A percentile compares a stretch with the other conserved stretches of the same genome.
These are phyloP conservation scores for Secale cereale DNA, from an alignment of 176 grass and related monocot species.

Conservation along the genomic window DNA sequence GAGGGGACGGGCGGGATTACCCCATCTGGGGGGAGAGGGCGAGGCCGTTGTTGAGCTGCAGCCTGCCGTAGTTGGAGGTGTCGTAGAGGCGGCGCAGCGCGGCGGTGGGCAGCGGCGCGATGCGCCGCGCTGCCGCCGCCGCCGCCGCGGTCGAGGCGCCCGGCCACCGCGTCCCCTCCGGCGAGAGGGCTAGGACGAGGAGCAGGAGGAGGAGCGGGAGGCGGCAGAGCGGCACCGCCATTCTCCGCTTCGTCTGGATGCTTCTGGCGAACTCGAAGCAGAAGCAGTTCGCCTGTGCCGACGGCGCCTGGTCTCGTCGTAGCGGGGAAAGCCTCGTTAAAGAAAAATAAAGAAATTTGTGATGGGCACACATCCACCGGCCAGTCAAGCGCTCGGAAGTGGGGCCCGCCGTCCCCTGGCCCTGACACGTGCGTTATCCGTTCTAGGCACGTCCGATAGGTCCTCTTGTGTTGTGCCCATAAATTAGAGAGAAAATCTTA, in stretches of 20 bases:
- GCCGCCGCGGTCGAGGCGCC: not conserved
- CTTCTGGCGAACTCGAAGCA: slow-evolving; percentile 1
- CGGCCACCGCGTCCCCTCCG: not conserved
- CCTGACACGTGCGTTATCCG: not conserved
- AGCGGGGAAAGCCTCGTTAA: too few relatives aligned
- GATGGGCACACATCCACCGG: not conserved
- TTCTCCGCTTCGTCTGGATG: not conserved
- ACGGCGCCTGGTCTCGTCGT: not conserved
- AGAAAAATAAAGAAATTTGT: not conserved
- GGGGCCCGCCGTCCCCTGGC: not conserved
- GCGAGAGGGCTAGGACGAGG: not conserved
- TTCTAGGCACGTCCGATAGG: not conserved
- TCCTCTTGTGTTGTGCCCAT: too few relatives aligned
- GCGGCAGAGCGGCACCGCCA: not conserved
- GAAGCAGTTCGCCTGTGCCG: not conserved
- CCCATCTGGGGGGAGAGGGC: slow-evolving; percentile 92
- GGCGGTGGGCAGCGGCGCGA: slow-evolving; percentile 34
- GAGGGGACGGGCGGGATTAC: slow-evolving; percentile 1
- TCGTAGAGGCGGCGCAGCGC: slow-evolving; percentile 58
- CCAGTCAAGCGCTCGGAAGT: not conserved
- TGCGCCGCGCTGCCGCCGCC: not conserved
- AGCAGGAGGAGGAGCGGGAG: not conserved
- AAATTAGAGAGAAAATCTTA: too few relatives aligned
- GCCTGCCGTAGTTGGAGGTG: slow-evolving; percentile 87
- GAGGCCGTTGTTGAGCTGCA: slow-evolving; percentile 95